Evolutionary conservation across 108 stramenopile genomes (phyloP).

Genomic region (Pseudonitzschia multiseries): DNA sequence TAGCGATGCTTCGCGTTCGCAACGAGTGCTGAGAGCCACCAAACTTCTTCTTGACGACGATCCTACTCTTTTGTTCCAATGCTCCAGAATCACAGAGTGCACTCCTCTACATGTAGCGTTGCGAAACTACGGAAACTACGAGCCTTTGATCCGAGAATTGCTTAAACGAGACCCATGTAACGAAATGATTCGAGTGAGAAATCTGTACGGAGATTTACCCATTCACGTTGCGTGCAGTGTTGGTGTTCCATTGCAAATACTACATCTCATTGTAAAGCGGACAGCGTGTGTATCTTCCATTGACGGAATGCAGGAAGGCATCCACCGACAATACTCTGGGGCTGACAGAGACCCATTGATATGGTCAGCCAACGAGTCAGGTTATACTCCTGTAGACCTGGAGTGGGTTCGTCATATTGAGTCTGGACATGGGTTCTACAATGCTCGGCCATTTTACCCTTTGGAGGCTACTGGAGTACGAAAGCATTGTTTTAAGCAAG

Average conservation of each 20-base stretch:
- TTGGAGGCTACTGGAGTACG: conserved; percentile 22
- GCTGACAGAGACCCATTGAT: conserved; percentile 14
- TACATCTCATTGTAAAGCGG: conserved; percentile 21
- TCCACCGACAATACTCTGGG: not conserved
- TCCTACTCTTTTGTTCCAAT: not conserved
- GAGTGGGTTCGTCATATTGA: conserved; percentile 51
- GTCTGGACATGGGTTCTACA: conserved; percentile 22
- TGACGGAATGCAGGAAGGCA: not conserved
- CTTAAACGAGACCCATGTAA: conserved; percentile 6
- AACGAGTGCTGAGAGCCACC: conserved; percentile 11
- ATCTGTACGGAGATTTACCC: conserved; percentile 42
- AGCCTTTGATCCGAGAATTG: conserved; percentile 31
- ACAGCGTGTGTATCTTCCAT: conserved; percentile 2
- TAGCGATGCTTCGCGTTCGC: not conserved
- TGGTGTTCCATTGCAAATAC: conserved; percentile 28
- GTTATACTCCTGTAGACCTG: conserved; percentile 49
- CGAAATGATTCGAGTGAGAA: conserved; percentile 23
- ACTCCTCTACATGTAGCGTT: conserved; percentile 42
- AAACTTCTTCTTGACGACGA: conserved; percentile 21
- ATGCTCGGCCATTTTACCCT: conserved; percentile 25
- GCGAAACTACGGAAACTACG: conserved; percentile 39
- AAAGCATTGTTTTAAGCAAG: conserved; percentile 23
- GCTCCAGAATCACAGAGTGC: conserved; percentile 31
- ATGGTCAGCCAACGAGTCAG: conserved; percentile 35
- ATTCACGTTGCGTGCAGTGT: conserved; percentile 44